Base-by-base conservation (phyloP, 257 asterid genomes). In the Lithospermum erythrorhizon region DNA sequence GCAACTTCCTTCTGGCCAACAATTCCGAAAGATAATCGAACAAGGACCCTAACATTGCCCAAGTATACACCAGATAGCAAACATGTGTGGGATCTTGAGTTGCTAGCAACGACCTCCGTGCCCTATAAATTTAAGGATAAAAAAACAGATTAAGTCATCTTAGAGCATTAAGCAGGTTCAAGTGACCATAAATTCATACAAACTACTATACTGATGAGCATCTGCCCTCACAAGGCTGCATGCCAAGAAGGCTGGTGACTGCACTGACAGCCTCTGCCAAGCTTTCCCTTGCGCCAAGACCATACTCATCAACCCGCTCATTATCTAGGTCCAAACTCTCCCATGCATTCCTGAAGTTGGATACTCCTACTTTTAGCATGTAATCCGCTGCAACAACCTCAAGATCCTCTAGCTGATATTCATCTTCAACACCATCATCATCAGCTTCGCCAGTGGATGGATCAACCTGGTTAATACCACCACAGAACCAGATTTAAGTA, bases 231-330 rank as follows among this genome's bases (percentile, higher is more conserved):
- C 60, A 56, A 56, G 60, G 60, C 60, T 56, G 60, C 60, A 94
- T 63, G 81, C 97, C 99, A 41, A 93, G 94, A 78, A 93, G 96
- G 68, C 25, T 76, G 64, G 79, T 87, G 74, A 93, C 99, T 29
- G 95, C 90, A 75, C 58, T 89, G 21, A 93, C 96, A 68, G 97
- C 95, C 76, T 87, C 99, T 2, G 86, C 24, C 52, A 93, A 81
- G 70, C 87, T 87, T 72, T 94, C 97, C 73, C 94, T 85, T 24
- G 87, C 86, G 64, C 99, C 99, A 71, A 94, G 96, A 68, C 97
- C 97, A 67, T 94, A 94, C 68, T 89, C 99, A 63, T 89, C 97
- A 52, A 81, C 61, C 57, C 84, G 87, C 75, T 94, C 99, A 27
- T 60, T 57, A 35, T 78, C 93, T 24, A 90, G 83, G 61, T 73